These are phyloP conservation scores for Krasilnikovozyma curviuscula DNA, from an alignment of 768 basidiomycete genomes.

Conservation along the genomic window DNA sequence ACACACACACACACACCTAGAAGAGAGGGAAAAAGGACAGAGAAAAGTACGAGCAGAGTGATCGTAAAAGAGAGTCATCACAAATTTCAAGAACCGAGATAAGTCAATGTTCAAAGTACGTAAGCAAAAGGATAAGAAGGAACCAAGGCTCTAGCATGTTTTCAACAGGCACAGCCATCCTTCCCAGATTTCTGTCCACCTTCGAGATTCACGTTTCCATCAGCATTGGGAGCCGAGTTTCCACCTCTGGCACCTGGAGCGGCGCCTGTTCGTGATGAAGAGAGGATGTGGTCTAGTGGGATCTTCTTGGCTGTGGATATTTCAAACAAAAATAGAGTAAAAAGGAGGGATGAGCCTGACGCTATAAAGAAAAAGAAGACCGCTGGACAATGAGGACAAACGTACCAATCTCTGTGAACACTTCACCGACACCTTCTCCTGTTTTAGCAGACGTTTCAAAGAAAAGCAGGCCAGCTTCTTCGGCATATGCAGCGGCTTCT, in stretches of 20 bases:
- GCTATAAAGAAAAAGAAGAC: neutral
- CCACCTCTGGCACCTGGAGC: slow-evolving; percentile 13
- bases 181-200: slow-evolving; percentile 23
- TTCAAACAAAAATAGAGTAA: neutral
- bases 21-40: neutral
- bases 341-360: neutral
- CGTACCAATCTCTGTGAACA: slow-evolving; percentile 95
- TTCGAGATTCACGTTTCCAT: slow-evolving; percentile 22
- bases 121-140: neutral
- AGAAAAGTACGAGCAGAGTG: too few relatives aligned
- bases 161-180: slow-evolving; percentile 23
- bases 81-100: too few relatives aligned
- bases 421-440: slow-evolving; percentile 81
- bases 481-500: slow-evolving; percentile 90
- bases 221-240: neutral
- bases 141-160: neutral
- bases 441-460: slow-evolving; percentile 98
- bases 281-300: slow-evolving; percentile 83
- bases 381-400: neutral
- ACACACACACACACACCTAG: neutral
- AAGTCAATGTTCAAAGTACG: too few relatives aligned
- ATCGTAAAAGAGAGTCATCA: too few relatives aligned
- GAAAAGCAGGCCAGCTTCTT: slow-evolving; percentile 83
- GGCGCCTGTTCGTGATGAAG: slow-evolving; percentile 46
- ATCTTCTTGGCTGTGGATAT: slow-evolving; percentile 48